A percentile compares a stretch with the other conserved stretches of the same genome.
Evolutionary conservation across 371 early-diverging fungal species (phyloP).

Genomic region (Mucor plumbeus): DNA sequence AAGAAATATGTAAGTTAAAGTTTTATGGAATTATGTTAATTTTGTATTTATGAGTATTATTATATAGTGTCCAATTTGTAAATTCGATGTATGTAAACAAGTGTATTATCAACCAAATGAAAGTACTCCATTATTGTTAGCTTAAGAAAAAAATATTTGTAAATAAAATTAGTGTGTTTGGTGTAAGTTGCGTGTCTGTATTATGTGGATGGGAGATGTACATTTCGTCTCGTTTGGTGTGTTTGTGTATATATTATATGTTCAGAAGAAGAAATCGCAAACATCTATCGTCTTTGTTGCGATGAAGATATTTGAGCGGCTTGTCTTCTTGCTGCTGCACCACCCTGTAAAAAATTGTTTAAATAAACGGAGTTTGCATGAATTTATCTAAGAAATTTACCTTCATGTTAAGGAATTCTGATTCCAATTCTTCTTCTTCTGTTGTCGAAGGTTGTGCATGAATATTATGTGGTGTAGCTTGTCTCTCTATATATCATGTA

Average conservation of each 20-base stretch:
- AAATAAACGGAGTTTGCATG: background rate
- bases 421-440: slow-evolving; percentile 36
- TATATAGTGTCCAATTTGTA: slow-evolving; percentile 22
- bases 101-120: slow-evolving; percentile 12
- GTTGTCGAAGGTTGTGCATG: slow-evolving; percentile 23
- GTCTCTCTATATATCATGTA: slow-evolving; percentile 17
- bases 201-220: background rate
- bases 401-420: slow-evolving; percentile 32
- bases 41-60: background rate
- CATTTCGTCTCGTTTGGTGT: background rate
- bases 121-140: slow-evolving; percentile 14
- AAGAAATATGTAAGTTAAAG: slow-evolving; percentile 75
- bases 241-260: background rate
- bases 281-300: slow-evolving; percentile 19
- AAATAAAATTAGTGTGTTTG: background rate
- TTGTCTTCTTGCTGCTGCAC: slow-evolving; percentile 23
- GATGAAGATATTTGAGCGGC: slow-evolving; percentile 4
- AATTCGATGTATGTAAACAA: slow-evolving; percentile 16
- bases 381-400: slow-evolving; percentile 1
- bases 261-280: background rate
- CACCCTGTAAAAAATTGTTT: slow-evolving; percentile 11
- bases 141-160: background rate
- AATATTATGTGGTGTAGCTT: slow-evolving; percentile 27
- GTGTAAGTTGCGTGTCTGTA: background rate
- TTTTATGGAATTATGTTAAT: background rate